Base-by-base conservation (phyloP, 495 filamentous ascomycete genomes). In the Cercophora scortea region DNA sequence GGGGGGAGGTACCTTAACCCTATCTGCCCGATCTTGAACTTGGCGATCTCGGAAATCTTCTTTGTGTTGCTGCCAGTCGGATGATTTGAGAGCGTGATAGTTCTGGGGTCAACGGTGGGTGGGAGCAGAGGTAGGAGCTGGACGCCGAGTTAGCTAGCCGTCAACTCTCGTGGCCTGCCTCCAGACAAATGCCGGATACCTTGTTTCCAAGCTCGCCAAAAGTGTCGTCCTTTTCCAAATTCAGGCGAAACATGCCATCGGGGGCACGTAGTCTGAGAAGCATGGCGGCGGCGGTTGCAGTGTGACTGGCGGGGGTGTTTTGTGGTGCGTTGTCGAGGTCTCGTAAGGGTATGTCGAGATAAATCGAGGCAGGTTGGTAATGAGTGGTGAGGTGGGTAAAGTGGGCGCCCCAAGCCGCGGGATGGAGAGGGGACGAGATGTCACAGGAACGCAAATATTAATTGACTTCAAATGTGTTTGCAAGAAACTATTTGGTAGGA, bases 1-100 rank as follows among this genome's bases (percentile, higher is more conserved):
- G 36, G 34, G 38, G 12, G 11, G 3, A 32, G 18, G 64, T 71
- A 88, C 89, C 73, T 83, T 39, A 95, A 68, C 40, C 85, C 86
- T 50, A 90, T 82, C 61, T 81, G 76, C 33, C 81, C 70, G 58
- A 96, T 75, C 50, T 83, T 76, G 59, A 87, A 78, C 38, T 77
- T 79, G 46, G 79, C 72, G 43, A 98, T 77, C 39, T 84, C 79
- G 16, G 68, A 75, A 45, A 98, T 63, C 17, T 75, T 69, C 61
- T 89, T 84, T 15, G 85, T 78, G 53, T 95, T 85, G 11, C 84
- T 88, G 47, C 82, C 84, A 38, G 79, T 81, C 2, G 87, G 89
- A 47, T 80, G 79, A 67, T 93, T 93, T 15, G 90, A 93, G 57
- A 97, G 76, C 53, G 77, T 77, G 48, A 97, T 82, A 44, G 83